phyloP scores from a whole-genome alignment of 2,329 filamentous ascomycete genomes.

The Sclerotinia trifoliorum region DNA sequence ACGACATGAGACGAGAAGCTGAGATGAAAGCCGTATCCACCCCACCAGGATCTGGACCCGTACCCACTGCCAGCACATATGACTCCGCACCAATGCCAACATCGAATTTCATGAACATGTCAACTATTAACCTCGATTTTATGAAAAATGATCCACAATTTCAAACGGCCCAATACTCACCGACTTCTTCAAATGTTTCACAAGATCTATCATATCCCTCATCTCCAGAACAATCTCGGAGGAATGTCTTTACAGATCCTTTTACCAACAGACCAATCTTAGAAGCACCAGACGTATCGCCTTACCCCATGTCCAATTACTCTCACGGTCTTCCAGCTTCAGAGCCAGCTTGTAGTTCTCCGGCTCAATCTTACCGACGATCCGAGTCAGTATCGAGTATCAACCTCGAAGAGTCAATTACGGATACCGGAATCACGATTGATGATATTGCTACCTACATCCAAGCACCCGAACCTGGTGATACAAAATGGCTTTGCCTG shows the following conservation, averaged over 20 bases:
- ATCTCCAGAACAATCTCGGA: constrained; percentile 52
- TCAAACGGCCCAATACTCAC: constrained; percentile 33
- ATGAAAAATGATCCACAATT: constrained; percentile 41
- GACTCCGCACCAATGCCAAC: constrained; percentile 56
- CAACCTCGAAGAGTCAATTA: constrained; percentile 64
- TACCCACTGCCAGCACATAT: constrained; percentile 47
- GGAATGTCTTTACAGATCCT: constrained; percentile 45
- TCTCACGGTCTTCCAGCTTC: constrained; percentile 26
- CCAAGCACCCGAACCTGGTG: constrained; percentile 65
- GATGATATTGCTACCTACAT: constrained; percentile 82
- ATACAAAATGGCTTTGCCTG: constrained; percentile 77
- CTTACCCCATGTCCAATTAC: constrained; percentile 28
- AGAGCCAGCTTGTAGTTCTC: constrained; percentile 26
- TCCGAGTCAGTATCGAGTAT: constrained; percentile 60
- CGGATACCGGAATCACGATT: constrained; percentile 78
- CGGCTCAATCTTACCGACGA: constrained; percentile 48
- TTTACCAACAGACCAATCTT: constrained; percentile 48
- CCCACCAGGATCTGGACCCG: constrained; percentile 52
- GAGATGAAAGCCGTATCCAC: constrained; percentile 55
- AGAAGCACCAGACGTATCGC: constrained; percentile 30
- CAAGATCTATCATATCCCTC: constrained; percentile 51
- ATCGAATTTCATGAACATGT: constrained; percentile 55
- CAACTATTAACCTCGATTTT: constrained; percentile 47
- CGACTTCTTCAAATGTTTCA: constrained; percentile 40
- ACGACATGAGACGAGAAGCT: constrained; percentile 57